phyloP scores from a whole-genome alignment of 1,284 basidiomycete species.

The Ustilago curta region DNA sequence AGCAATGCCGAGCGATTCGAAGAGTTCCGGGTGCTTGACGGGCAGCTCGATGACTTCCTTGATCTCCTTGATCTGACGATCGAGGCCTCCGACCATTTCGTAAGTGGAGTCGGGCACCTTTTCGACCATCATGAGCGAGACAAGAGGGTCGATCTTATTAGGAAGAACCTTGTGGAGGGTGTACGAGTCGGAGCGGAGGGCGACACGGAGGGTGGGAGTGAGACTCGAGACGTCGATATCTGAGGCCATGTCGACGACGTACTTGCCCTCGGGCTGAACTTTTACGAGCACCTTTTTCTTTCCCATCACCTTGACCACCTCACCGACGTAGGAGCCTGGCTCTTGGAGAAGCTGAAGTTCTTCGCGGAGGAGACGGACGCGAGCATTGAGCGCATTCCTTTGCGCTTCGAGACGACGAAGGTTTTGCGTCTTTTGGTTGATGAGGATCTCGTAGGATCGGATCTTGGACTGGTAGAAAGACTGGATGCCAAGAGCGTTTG shows the following conservation, averaged over 20 bases:
- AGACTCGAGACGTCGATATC: conserved; percentile 86
- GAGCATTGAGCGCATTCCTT: conserved; percentile 92
- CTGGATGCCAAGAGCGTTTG: conserved; percentile 70
- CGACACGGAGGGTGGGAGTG: conserved; percentile 89
- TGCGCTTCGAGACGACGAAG: conserved; percentile 94
- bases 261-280: conserved; percentile 98
- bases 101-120: conserved; percentile 99
- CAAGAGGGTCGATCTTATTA: conserved; percentile 69
- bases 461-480: conserved; percentile 97
- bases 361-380: conserved; percentile 85
- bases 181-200: conserved; percentile 94
- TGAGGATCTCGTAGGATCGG: conserved; percentile 87
- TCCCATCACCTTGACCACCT: conserved; percentile 98
- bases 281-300: conserved; percentile 99
- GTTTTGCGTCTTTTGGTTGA: conserved; percentile 97
- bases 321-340: conserved; percentile 96
- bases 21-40: conserved; percentile 97
- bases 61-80: conserved; percentile 98
- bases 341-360: conserved; percentile 95
- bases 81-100: conserved; percentile 98
- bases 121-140: conserved; percentile 90
- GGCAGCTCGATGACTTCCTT: conserved; percentile 99
- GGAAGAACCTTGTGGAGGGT: conserved; percentile 72
- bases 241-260: conserved; percentile 93
- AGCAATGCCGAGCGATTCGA: conserved; percentile 94